A percentile compares a stretch with the other conserved stretches of the same genome.
phyloP scores from a whole-genome alignment of 2,329 filamentous ascomycete species.

The Onygenales sp. region DNA sequence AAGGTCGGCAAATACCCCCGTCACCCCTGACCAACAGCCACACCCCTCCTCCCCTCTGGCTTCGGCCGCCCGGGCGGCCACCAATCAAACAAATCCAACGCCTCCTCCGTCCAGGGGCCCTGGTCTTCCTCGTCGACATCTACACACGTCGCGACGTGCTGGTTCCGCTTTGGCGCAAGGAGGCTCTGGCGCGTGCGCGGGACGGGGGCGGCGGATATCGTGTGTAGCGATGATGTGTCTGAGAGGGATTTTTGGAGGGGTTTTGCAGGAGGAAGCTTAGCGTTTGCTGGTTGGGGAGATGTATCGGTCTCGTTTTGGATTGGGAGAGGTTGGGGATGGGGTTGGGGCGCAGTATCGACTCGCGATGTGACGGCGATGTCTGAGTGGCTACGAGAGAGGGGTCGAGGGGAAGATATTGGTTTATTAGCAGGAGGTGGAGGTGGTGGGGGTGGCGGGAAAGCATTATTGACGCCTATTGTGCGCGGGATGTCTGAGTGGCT shows the following conservation, averaged over 20 bases:
- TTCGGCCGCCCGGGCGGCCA: constrained; percentile 32
- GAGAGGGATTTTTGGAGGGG: constrained; percentile 26
- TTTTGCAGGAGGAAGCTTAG: constrained; percentile 4
- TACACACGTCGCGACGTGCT: background rate
- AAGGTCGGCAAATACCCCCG: too few species aligned
- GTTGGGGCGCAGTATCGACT: background rate
- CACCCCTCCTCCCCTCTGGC: constrained; percentile 11
- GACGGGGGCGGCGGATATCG: constrained; percentile 1
- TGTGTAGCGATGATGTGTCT: constrained; percentile 22
- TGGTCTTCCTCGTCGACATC: constrained; percentile 19
- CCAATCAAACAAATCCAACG: constrained; percentile 34
- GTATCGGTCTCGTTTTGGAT: background rate
- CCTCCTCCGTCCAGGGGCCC: constrained; percentile 34
- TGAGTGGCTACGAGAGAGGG: background rate
- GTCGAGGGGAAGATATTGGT: background rate
- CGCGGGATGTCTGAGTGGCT: constrained; percentile 1
- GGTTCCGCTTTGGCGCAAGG: constrained; percentile 1
- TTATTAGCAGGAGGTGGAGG: background rate
- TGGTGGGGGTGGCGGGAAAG: background rate
- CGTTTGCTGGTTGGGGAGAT: background rate
- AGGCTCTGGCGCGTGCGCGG: constrained; percentile 1
- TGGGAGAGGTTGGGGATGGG: background rate
- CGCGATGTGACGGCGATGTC: background rate
- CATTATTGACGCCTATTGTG: background rate
- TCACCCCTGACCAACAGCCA: background rate